phyloP scores from a whole-genome alignment of 2,329 filamentous ascomycete species.

The Immersiporthe knoxdaviesiana region DNA sequence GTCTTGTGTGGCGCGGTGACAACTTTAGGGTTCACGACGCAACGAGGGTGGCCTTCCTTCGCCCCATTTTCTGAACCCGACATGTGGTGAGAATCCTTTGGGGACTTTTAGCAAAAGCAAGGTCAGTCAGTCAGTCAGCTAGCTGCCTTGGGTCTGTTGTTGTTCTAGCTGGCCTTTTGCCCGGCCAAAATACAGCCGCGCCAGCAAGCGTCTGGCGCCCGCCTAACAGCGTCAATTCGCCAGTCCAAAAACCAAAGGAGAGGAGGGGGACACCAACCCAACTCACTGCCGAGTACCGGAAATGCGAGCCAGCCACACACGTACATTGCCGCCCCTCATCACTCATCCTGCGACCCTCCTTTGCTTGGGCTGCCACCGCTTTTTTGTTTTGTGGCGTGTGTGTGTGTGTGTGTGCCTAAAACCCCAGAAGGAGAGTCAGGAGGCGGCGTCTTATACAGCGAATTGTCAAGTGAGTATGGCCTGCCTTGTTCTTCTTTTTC shows the following conservation, averaged over 20 bases:
- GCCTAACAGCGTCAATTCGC: conserved; percentile 19
- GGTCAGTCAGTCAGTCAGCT: neutral
- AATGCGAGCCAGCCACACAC: neutral
- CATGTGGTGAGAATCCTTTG: conserved; percentile 13
- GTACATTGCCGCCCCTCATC: conserved; percentile 5
- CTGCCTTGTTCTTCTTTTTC: too few species aligned
- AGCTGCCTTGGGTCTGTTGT: neutral
- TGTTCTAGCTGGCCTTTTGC: neutral
- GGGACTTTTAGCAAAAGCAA: neutral
- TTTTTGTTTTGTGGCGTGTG: neutral
- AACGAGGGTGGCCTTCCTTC: conserved; percentile 6
- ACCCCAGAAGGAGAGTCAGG: neutral
- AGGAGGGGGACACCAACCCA: too few species aligned
- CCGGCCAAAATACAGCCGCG: conserved; percentile 11
- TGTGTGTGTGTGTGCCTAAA: neutral
- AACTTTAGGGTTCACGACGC: neutral
- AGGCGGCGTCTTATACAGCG: neutral
- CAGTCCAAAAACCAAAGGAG: neutral
- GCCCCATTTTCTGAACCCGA: neutral
- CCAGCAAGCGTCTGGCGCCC: conserved; percentile 28
- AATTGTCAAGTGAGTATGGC: neutral
- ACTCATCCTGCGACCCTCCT: conserved; percentile 7
- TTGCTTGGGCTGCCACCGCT: conserved; percentile 10
- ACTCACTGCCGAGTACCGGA: neutral
- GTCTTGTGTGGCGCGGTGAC: conserved; percentile 5